phyloP scores from a whole-genome alignment of 805 yeast species.

The Candida mattraensis region DNA sequence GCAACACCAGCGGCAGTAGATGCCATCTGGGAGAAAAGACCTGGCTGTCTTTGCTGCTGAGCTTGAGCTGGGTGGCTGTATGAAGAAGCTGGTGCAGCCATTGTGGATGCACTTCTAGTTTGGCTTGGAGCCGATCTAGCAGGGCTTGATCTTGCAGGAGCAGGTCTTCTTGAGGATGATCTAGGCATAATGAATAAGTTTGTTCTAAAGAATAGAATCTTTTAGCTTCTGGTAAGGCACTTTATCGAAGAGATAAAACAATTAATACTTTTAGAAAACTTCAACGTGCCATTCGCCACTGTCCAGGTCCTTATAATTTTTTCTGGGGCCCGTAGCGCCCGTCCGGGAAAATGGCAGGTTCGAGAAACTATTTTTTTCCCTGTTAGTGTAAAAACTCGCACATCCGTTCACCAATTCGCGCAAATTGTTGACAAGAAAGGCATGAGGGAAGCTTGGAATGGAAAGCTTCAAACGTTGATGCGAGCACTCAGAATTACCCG shows the following conservation, averaged over 20 bases:
- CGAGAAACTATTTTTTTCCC: too few relatives aligned
- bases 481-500: too few relatives aligned
- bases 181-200: conserved; percentile 34
- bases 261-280: conserved; percentile 5
- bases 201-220: too few relatives aligned
- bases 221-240: too few relatives aligned
- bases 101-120: conserved; percentile 73
- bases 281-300: conserved; percentile 12
- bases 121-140: conserved; percentile 36
- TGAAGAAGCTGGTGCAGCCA: conserved; percentile 56
- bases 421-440: too few relatives aligned
- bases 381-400: too few relatives aligned
- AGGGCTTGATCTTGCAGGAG: conserved; percentile 53
- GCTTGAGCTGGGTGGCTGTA: conserved; percentile 51
- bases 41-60: conserved; percentile 69
- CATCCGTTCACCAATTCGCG: too few relatives aligned
- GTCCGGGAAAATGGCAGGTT: too few relatives aligned
- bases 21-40: conserved; percentile 96
- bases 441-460: too few relatives aligned
- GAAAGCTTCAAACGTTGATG: too few relatives aligned
- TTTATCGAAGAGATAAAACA: too few relatives aligned
- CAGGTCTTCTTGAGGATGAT: conserved; percentile 40
- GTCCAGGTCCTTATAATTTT: background rate
- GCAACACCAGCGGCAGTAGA: conserved; percentile 99
- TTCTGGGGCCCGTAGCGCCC: too few relatives aligned